Evolutionary conservation across 345 rosid genomes (phyloP).

Genomic region (Xanthoceras sorbifolium): DNA sequence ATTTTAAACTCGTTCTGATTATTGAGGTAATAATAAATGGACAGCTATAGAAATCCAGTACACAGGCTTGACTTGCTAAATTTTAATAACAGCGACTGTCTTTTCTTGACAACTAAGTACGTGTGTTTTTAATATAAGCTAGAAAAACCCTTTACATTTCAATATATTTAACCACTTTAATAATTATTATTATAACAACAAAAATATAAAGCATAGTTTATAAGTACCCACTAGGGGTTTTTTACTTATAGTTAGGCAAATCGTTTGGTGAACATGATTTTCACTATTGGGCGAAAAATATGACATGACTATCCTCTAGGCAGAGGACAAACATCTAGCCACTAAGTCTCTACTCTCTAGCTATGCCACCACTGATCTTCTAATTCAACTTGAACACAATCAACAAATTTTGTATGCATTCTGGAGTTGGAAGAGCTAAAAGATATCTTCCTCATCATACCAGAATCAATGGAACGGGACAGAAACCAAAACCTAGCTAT

Average conservation of each 20-base stretch:
- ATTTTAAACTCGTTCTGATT: too few species aligned
- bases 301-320: background rate
- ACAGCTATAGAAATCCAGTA: background rate
- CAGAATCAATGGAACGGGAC: background rate
- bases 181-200: too few species aligned
- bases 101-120: background rate
- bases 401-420: background rate
- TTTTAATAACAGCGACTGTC: too few species aligned
- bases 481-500: background rate
- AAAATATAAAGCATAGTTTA: too few species aligned
- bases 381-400: slow-evolving; percentile 4
- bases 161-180: too few species aligned
- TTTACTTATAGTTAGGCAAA: background rate
- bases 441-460: background rate
- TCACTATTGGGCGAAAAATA: background rate
- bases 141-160: background rate
- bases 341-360: background rate
- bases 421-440: background rate
- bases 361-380: background rate
- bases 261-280: background rate
- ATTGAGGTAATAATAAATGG: background rate
- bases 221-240: background rate
- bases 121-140: too few species aligned
- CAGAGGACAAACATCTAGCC: background rate
- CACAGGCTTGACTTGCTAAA: background rate